These are phyloP conservation scores for Ambispora gerdemannii DNA, from an alignment of 192 early-diverging fungal species.

Conservation along the genomic window DNA sequence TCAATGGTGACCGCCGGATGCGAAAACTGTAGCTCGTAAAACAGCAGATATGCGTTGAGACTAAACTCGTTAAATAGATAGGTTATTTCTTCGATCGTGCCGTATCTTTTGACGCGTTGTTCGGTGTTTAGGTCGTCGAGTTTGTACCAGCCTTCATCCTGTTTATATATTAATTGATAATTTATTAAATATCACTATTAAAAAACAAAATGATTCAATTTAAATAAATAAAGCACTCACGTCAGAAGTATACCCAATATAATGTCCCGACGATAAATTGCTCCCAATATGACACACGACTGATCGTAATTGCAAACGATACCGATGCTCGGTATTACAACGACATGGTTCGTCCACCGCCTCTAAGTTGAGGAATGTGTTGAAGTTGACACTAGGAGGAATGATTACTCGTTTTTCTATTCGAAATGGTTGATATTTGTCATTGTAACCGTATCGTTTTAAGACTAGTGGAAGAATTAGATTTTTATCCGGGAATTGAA, in stretches of 20 bases:
- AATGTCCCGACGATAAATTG: slow-evolving; percentile 48
- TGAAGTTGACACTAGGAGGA: slow-evolving; percentile 49
- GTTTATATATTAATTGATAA: slow-evolving; percentile 13
- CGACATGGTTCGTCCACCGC: slow-evolving; percentile 34
- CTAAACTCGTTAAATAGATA: slow-evolving; percentile 46
- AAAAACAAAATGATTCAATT: slow-evolving; percentile 13
- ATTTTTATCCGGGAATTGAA: slow-evolving; percentile 53
- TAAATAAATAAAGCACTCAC: neutral
- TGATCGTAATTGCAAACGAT: slow-evolving; percentile 25
- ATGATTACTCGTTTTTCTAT: slow-evolving; percentile 49
- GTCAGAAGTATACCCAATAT: slow-evolving; percentile 47
- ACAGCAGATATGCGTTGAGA: slow-evolving; percentile 59
- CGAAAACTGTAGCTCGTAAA: slow-evolving; percentile 55
- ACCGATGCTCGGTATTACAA: slow-evolving; percentile 5
- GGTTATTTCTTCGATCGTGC: slow-evolving; percentile 33
- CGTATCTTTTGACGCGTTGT: slow-evolving; percentile 42
- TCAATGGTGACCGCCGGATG: slow-evolving; percentile 6
- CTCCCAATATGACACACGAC: slow-evolving; percentile 59
- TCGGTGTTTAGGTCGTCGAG: slow-evolving; percentile 61
- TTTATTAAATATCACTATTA: slow-evolving; percentile 33
- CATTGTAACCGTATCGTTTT: slow-evolving; percentile 62
- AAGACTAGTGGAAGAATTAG: slow-evolving; percentile 66
- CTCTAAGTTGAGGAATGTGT: slow-evolving; percentile 48
- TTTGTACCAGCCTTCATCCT: slow-evolving; percentile 45
- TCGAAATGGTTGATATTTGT: slow-evolving; percentile 38